These are phyloP conservation scores for Diutina scorzettiae DNA, from an alignment of 1,139 yeast species.

Conservation along the genomic window DNA sequence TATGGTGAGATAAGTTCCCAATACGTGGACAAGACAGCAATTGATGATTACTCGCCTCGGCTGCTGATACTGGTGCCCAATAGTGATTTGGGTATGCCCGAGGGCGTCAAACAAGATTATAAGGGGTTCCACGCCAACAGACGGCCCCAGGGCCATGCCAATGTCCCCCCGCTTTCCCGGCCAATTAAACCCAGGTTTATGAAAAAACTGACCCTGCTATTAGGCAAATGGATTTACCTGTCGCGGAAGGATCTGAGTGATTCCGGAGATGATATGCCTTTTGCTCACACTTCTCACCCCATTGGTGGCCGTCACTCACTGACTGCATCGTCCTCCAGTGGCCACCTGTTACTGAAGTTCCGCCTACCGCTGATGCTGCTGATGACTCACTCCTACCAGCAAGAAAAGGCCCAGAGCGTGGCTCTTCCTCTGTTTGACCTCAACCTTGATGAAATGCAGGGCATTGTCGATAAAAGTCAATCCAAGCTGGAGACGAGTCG, in stretches of 20 bases:
- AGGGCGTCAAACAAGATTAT: slow-evolving; percentile 15
- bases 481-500: not conserved
- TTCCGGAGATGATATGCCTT: slow-evolving; percentile 6
- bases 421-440: slow-evolving; percentile 27
- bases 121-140: slow-evolving; percentile 37
- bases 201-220: slow-evolving; percentile 30
- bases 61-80: slow-evolving; percentile 8
- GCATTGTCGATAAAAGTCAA: slow-evolving; percentile 26
- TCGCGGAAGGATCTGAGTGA: slow-evolving; percentile 24
- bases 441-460: slow-evolving; percentile 39
- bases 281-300: not conserved
- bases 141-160: slow-evolving; percentile 11
- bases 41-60: slow-evolving; percentile 9
- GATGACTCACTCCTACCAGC: slow-evolving; percentile 13
- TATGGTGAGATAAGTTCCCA: no score
- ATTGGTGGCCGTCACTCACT: not conserved
- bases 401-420: slow-evolving; percentile 10
- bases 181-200: slow-evolving; percentile 40
- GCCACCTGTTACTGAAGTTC: slow-evolving; percentile 14
- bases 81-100: not conserved
- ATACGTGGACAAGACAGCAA: no score
- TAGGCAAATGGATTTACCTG: slow-evolving; percentile 37
- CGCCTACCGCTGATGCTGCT: slow-evolving; percentile 25
- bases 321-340: not conserved
- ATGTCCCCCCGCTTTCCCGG: slow-evolving; percentile 37